Conservation (phyloP, 2,329 filamentous ascomycete species). For the Epicoccum nigrum region DNA sequence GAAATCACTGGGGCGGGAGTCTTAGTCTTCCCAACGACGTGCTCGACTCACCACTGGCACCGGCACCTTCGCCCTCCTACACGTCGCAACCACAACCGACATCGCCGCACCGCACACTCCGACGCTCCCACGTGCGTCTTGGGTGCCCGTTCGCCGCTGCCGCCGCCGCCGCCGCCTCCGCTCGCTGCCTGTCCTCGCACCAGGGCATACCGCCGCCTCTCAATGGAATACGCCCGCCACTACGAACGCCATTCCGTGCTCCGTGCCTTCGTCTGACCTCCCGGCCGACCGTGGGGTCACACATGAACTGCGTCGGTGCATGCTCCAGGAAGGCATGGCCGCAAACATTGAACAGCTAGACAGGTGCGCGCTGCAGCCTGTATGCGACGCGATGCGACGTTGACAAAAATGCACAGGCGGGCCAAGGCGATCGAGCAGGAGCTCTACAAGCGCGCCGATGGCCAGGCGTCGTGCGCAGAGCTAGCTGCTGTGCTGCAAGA, state of each 20-base stretch:
- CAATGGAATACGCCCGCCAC: conserved; percentile 64
- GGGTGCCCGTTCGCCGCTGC: conserved; percentile 33
- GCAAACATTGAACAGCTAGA: conserved; percentile 57
- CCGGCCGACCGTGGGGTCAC: conserved; percentile 60
- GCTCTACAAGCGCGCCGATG: conserved; percentile 57
- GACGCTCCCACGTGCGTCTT: conserved; percentile 29
- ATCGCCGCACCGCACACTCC: conserved; percentile 13
- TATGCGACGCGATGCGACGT: conserved; percentile 11
- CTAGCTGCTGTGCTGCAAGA: conserved; percentile 52
- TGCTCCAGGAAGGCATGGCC: conserved; percentile 49
- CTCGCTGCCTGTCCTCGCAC: conserved; percentile 41
- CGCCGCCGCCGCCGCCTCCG: conserved; percentile 21
- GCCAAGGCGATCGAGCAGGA: conserved; percentile 57
- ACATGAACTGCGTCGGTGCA: conserved; percentile 39
- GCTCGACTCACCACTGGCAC: conserved; percentile 9
- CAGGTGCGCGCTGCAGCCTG: conserved; percentile 50
- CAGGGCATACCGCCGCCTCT: conserved; percentile 47
- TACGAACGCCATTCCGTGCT: conserved; percentile 53
- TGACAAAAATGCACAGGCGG: conserved; percentile 40
- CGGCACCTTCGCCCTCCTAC: conserved; percentile 2
- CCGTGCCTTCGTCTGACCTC: conserved; percentile 64
- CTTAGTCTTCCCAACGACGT: conserved; percentile 4
- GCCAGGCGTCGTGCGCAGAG: conserved; percentile 57
- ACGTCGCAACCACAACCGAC: background rate
- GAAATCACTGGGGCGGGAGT: conserved; percentile 9